phyloP scores from a whole-genome alignment of 2,329 filamentous ascomycete species.

The Colletotrichum trifolii region DNA sequence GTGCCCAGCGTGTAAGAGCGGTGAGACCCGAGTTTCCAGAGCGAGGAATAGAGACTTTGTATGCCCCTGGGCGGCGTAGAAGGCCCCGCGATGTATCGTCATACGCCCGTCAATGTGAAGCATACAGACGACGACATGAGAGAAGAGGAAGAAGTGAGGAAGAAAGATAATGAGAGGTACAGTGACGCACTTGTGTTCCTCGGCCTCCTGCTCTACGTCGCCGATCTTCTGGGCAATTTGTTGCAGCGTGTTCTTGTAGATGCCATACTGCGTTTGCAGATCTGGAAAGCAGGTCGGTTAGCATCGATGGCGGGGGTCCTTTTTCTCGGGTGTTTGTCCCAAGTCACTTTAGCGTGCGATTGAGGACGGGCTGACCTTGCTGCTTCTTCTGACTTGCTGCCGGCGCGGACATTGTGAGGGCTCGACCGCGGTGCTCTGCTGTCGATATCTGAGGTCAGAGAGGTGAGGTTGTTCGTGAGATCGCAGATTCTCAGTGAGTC shows the following conservation, averaged over 20 bases:
- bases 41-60: slow-evolving; percentile 34
- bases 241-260: slow-evolving; percentile 83
- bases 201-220: slow-evolving; percentile 95
- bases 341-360: background rate
- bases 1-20: slow-evolving; percentile 21
- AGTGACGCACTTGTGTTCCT: slow-evolving; percentile 91
- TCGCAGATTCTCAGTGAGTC: slow-evolving; percentile 3
- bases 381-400: slow-evolving; percentile 72
- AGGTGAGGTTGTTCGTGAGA: slow-evolving; percentile 9
- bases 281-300: slow-evolving; percentile 60
- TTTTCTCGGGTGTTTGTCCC: background rate
- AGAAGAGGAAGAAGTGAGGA: slow-evolving; percentile 17
- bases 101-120: background rate
- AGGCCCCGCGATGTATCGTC: slow-evolving; percentile 6
- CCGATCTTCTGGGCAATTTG: slow-evolving; percentile 96
- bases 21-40: slow-evolving; percentile 26
- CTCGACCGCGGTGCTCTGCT: background rate
- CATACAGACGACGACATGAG: background rate
- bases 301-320: slow-evolving; percentile 25
- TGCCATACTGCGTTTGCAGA: slow-evolving; percentile 82
- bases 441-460: background rate
- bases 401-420: slow-evolving; percentile 58
- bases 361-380: slow-evolving; percentile 66
- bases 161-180: slow-evolving; percentile 30
- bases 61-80: slow-evolving; percentile 5